Evolutionary conservation across 192 early-diverging fungal genomes (phyloP).

Genomic region (Polychytrium aggregatum): DNA sequence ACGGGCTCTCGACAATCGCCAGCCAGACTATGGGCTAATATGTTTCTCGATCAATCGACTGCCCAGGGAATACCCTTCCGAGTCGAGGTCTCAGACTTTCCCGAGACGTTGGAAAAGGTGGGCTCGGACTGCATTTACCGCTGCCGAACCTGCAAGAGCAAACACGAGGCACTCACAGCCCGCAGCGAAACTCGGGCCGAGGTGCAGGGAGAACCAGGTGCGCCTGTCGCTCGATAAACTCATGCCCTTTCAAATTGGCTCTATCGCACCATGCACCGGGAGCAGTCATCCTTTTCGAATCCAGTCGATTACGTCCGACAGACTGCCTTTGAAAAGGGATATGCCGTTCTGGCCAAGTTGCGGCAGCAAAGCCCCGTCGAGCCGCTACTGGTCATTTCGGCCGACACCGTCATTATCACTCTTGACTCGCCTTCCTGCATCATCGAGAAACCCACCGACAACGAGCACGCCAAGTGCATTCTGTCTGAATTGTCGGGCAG

Average conservation of each 20-base stretch:
- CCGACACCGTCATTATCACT: constrained; percentile 71
- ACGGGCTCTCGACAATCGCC: no score
- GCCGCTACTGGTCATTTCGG: constrained; percentile 54
- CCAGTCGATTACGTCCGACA: constrained; percentile 58
- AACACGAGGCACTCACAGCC: no score
- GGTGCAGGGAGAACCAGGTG: no score
- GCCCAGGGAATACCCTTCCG: constrained; percentile 50
- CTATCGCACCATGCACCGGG: neutral
- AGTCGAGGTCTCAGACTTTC: constrained; percentile 59
- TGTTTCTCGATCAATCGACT: no score
- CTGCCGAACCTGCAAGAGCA: no score
- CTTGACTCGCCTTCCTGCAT: constrained; percentile 54
- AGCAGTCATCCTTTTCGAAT: constrained; percentile 21
- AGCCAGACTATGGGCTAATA: no score
- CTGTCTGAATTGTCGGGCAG: constrained; percentile 42
- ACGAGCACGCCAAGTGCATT: constrained; percentile 48
- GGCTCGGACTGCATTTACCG: no score
- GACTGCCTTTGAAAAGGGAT: constrained; percentile 51
- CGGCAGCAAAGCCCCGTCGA: neutral
- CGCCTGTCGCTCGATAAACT: no score
- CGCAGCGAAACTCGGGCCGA: no score
- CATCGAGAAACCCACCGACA: constrained; percentile 67
- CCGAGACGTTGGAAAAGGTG: constrained; percentile 65
- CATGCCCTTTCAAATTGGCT: neutral
- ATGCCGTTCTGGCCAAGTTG: neutral